A percentile compares a stretch with the other conserved stretches of the same genome.
Conservation (phyloP, 108 stramenopile genomes). For the Cylindrotheca fusiformis region DNA sequence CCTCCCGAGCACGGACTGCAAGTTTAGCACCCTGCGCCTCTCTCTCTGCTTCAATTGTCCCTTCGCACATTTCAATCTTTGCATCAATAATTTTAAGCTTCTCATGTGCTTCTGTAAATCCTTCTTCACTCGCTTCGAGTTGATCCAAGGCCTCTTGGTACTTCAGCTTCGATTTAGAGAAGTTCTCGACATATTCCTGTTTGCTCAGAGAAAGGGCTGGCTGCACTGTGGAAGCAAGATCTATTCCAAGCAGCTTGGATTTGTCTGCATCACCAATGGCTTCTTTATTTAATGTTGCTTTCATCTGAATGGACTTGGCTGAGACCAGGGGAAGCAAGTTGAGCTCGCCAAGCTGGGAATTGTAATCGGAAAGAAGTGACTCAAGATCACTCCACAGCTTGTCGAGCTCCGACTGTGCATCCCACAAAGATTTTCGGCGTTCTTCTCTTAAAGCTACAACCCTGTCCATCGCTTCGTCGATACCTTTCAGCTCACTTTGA, state of each 20-base stretch:
- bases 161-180: conserved; percentile 27
- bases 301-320: conserved; percentile 33
- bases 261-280: conserved; percentile 29
- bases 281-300: conserved; percentile 42
- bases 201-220: conserved; percentile 35
- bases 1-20: conserved; percentile 56
- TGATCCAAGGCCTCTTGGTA: conserved; percentile 57
- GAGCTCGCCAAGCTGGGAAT: conserved; percentile 41
- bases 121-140: conserved; percentile 40
- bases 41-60: conserved; percentile 41
- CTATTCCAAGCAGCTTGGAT: conserved; percentile 45
- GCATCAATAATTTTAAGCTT: conserved; percentile 49
- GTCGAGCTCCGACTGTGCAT: conserved; percentile 42
- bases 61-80: conserved; percentile 44
- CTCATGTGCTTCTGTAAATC: conserved; percentile 42
- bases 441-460: conserved; percentile 30
- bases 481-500: conserved; percentile 57
- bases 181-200: conserved; percentile 26
- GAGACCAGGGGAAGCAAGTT: conserved; percentile 53
- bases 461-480: conserved; percentile 65
- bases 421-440: conserved; percentile 43
- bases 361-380: conserved; percentile 52
- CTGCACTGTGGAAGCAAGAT: conserved; percentile 36
- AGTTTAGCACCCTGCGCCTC: conserved; percentile 59
- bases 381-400: conserved; percentile 43